Evolutionary conservation across 75 land plant genomes (phyloP).

Genomic region (Isoetes taiwanensis): DNA sequence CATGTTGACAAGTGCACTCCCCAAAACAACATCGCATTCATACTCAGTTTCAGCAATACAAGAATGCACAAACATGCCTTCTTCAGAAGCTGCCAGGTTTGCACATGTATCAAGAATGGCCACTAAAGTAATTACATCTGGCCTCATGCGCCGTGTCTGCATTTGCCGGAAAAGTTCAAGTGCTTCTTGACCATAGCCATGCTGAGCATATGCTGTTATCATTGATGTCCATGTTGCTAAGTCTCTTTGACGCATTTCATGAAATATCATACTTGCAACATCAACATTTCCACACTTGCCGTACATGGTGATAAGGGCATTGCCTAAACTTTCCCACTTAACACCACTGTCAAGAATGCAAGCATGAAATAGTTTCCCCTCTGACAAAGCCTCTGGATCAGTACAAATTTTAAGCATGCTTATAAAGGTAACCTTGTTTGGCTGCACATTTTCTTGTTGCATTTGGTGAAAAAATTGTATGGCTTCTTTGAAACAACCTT

Average conservation of each 20-base stretch:
- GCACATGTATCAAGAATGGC: slow-evolving; percentile 1
- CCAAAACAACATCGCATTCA: background rate
- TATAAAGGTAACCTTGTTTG: background rate
- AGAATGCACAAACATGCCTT: background rate
- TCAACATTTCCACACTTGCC: too few relatives aligned
- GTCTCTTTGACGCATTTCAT: too few relatives aligned
- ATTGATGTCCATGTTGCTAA: background rate
- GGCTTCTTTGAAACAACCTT: background rate
- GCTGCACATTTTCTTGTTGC: background rate
- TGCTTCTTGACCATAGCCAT: background rate
- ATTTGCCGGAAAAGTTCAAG: background rate
- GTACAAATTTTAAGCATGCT: background rate
- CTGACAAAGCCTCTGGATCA: background rate
- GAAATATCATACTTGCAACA: too few relatives aligned
- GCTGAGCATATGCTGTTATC: background rate
- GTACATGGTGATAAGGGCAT: too few relatives aligned
- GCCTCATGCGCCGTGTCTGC: background rate
- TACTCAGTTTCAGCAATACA: too few relatives aligned
- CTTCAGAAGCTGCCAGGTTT: background rate
- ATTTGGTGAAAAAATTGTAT: background rate
- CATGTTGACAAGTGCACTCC: background rate
- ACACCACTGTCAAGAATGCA: background rate
- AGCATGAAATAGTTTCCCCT: background rate
- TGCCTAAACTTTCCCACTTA: too few relatives aligned
- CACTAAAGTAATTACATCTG: background rate